Base-by-base conservation (phyloP, 805 yeast species). In the Metschnikowia lochheadii region DNA sequence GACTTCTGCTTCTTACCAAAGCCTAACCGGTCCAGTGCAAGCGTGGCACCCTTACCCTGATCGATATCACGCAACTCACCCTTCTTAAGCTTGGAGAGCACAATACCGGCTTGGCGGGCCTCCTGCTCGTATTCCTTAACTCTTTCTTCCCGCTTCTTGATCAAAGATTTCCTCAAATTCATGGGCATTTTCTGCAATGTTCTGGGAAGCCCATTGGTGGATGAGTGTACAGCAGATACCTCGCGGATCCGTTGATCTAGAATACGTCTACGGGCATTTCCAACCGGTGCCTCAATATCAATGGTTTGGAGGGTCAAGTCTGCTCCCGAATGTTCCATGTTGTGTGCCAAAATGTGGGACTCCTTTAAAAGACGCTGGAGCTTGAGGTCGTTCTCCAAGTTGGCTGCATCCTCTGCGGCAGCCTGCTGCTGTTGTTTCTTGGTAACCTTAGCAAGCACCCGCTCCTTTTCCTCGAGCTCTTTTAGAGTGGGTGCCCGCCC, bases 31-130 rank as follows among this genome's bases (percentile, higher is more conserved):
- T 73, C 80, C 38, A 80, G 75, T n/a, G 72, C 60, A 11, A 73
- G 66, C 13, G 82, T 78, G 15, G 76, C 76, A 6, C 84, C 82
- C 49, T 73, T 71, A 44, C 85, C 88, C 42, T 75, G 69, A 56
- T 79, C 75, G 55, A 80, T 62, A 49, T 72, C 73, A 59, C 94
- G 74, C 49, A 84, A 72, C 54, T 84, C 81, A 6, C 89, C 91
- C 67, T 83, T 84, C 58, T 75, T 77, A 26, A 77, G 82, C 60
- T 79, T 83, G 3, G 96, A 82, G 40, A 92, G 71, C n/a, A 94
- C 78, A 49, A 92, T 87, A 13, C 98, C 98, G 5, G 95, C 96
- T 17, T 92, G 92, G 54, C 74, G 78, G 6, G 99, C 97, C 46
- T 88, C 90, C 46, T 76, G 72, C 64, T 88, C 96, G 61, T 75